Base-by-base conservation (phyloP, 1,284 basidiomycete species). In the Pyrrhoderma noxium region DNA sequence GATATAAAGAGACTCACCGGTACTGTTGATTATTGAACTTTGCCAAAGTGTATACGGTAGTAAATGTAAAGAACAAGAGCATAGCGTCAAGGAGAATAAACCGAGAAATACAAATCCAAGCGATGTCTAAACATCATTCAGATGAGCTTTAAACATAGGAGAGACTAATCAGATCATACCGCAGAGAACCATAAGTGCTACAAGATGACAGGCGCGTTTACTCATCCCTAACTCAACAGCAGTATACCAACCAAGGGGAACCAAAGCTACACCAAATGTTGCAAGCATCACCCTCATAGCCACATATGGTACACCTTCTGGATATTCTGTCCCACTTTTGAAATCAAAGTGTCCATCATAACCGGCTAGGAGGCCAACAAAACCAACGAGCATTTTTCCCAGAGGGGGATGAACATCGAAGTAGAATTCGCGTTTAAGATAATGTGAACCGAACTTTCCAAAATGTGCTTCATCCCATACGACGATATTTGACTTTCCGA, bases 401-500 rank as follows among this genome's bases (percentile, higher is more conserved):
- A 99, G 77, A 0, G 95, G 95, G 2, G 95, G 95, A 64, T 99
- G 95, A n/a, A 96, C 93, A 64, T 93, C 89, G 65, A 93, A 93
- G 71, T 95, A 96, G 73, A 95, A 96, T 64, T 92, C 88, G 62
- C 92, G 88, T 66, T 94, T 93, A 65, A 99, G 75, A 68, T 99
- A 99, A 69, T 96, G 89, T 22, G 92, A 92, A 51, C 92, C 93
- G 68, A 96, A 96, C 70, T 96, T 96, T 61, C 93, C 93, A 68
- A 96, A 96, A 68, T 96, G 93, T n/a, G 93, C 93, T 73, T 98
- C 96, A 68, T 99, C 96, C 95, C 96, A 99, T 53, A 98, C 84
- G 67, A 99, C 95, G 58, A 79, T 68, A 61, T 87, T 79, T 48
- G 89, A 79, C 52, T 82, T 79, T n/a, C 95, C 95, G 54, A 99